Conservation (phyloP, 2,329 filamentous ascomycete genomes). For the Graphiopsis chlorocephala region DNA sequence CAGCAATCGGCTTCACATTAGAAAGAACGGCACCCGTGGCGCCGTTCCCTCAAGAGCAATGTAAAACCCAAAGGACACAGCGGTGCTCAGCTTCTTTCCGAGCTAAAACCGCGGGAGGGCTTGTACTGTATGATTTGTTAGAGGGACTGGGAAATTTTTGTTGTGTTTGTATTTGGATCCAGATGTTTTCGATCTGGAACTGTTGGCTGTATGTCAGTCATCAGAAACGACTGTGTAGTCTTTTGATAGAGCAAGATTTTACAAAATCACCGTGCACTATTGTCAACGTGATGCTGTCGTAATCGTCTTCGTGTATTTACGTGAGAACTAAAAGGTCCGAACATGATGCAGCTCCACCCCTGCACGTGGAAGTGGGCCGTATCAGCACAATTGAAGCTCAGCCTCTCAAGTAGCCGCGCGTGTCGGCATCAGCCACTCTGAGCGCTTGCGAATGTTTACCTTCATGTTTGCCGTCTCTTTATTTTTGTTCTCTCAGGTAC, state of each 20-base stretch:
- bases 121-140: slow-evolving; percentile 1
- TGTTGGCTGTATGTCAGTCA: neutral
- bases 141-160: neutral
- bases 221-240: neutral
- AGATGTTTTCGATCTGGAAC: neutral
- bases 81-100: neutral
- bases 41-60: neutral
- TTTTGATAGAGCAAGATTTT: neutral
- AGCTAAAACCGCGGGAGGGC: neutral
- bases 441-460: neutral
- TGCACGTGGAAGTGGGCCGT: neutral
- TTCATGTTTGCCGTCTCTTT: neutral
- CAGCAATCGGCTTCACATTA: neutral
- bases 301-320: neutral
- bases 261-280: neutral
- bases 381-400: neutral
- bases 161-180: neutral
- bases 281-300: neutral
- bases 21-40: neutral
- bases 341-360: neutral
- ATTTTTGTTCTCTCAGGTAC: neutral
- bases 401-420: neutral
- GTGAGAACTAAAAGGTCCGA: neutral
- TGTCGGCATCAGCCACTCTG: neutral
- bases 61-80: neutral